phyloP scores from a whole-genome alignment of 78 protist genomes.

The Pigoraptor vietnamica region DNA sequence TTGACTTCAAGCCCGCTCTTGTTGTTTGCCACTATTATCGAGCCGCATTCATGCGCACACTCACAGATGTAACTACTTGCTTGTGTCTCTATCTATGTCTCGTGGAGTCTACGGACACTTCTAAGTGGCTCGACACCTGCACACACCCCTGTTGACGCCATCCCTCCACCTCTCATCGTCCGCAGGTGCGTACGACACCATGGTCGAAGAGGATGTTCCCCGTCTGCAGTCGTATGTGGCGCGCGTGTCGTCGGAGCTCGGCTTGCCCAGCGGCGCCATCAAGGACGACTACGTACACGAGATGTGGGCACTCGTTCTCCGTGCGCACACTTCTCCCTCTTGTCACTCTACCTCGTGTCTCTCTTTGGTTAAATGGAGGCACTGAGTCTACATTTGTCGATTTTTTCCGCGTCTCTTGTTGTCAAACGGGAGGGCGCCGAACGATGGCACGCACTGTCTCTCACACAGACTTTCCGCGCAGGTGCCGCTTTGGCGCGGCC shows the following conservation, averaged over 20 bases:
- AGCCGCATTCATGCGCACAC: background rate
- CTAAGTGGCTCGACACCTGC: too few relatives aligned
- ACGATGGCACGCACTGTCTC: background rate
- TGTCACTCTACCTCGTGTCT: too few relatives aligned
- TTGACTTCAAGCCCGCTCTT: too few relatives aligned
- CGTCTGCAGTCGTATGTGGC: constrained; percentile 6
- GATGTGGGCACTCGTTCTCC: background rate
- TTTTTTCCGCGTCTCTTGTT: background rate
- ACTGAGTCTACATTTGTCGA: background rate
- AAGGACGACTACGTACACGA: constrained; percentile 48
- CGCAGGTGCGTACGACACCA: background rate
- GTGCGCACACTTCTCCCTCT: background rate
- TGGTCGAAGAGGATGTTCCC: constrained; percentile 29
- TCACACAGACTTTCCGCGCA: background rate
- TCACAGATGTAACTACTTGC: background rate
- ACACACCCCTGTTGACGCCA: too few relatives aligned
- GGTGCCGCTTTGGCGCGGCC: constrained; percentile 64
- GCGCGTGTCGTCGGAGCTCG: background rate
- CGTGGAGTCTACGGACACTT: too few relatives aligned
- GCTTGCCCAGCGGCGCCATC: constrained; percentile 9
- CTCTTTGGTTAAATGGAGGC: too few relatives aligned
- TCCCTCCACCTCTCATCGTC: too few relatives aligned
- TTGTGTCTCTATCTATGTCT: background rate
- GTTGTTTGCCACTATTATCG: background rate
- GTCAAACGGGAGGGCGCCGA: too few relatives aligned